A percentile compares a stretch with the other conserved stretches of the same genome.
These are phyloP conservation scores for Cubamyces lactineus DNA, from an alignment of 768 basidiomycete species.

Conservation along the genomic window DNA sequence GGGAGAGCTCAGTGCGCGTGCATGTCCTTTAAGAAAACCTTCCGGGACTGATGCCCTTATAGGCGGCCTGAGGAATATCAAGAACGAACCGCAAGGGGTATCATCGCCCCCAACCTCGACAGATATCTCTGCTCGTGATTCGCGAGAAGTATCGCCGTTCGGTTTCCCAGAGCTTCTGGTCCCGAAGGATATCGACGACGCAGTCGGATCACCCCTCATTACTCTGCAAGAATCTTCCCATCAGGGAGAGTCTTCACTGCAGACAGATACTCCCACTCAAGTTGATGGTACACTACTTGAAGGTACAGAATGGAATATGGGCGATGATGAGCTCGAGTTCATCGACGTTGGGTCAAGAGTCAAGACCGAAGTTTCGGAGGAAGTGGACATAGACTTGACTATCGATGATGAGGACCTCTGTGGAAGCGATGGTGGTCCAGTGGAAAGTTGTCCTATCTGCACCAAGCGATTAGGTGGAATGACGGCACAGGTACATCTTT, in stretches of 20 bases:
- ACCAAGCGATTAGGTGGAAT: constrained; percentile 33
- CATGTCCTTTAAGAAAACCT: neutral
- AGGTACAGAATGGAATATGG: constrained; percentile 67
- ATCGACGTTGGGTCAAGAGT: constrained; percentile 35
- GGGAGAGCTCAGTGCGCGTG: constrained; percentile 13
- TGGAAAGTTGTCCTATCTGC: constrained; percentile 38
- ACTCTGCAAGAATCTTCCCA: constrained; percentile 2
- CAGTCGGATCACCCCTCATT: neutral
- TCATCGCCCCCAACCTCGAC: too few species aligned
- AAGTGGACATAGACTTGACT: constrained; percentile 33
- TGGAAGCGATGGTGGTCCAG: constrained; percentile 6
- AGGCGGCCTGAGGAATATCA: constrained; percentile 6
- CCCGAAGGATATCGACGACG: neutral
- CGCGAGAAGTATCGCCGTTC: constrained; percentile 12
- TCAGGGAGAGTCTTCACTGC: neutral
- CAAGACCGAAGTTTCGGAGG: constrained; percentile 34
- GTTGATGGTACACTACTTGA: constrained; percentile 12
- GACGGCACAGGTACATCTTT: constrained; percentile 33
- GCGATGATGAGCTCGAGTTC: constrained; percentile 66
- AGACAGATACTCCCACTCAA: too few species aligned
- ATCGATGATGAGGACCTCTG: constrained; percentile 22
- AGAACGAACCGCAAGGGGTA: neutral
- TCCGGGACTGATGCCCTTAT: neutral
- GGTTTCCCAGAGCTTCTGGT: constrained; percentile 17
- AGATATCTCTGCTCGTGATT: neutral